These are phyloP conservation scores for Fusarium domesticum DNA, from an alignment of 2,329 filamentous ascomycete genomes.

Conservation along the genomic window DNA sequence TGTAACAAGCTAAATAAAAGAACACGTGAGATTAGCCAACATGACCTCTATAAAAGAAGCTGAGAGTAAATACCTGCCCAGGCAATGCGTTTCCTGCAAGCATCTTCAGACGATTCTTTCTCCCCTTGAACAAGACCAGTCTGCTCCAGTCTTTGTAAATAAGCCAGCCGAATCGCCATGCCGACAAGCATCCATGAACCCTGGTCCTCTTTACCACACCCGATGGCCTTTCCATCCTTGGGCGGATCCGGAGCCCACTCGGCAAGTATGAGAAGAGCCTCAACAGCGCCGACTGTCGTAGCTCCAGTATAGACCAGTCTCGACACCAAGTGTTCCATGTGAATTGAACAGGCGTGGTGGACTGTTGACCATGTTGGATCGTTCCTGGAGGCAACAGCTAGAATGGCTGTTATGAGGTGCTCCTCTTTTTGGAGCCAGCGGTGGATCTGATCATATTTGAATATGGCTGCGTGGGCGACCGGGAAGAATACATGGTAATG, in stretches of 20 bases:
- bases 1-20: conserved; percentile 52
- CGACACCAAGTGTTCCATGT: conserved; percentile 68
- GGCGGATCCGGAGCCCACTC: conserved; percentile 71
- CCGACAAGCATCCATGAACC: conserved; percentile 77
- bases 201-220: conserved; percentile 69
- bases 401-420: conserved; percentile 65
- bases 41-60: background rate
- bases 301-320: conserved; percentile 64
- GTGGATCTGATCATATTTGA: conserved; percentile 50
- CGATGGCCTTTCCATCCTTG: conserved; percentile 59
- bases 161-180: conserved; percentile 65
- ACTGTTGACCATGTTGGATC: conserved; percentile 60
- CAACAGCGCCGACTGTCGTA: conserved; percentile 67
- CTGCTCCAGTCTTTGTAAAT: conserved; percentile 67
- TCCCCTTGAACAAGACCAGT: conserved; percentile 63
- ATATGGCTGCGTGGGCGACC: conserved; percentile 59
- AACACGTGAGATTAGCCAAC: background rate
- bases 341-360: conserved; percentile 63
- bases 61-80: conserved; percentile 52
- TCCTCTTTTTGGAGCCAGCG: conserved; percentile 59
- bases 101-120: conserved; percentile 55
- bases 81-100: conserved; percentile 62
- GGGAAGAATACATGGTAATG: conserved; percentile 70
- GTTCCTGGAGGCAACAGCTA: conserved; percentile 70
- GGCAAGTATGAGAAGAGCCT: conserved; percentile 65